A percentile compares a stretch with the other conserved stretches of the same genome.
phyloP scores from a whole-genome alignment of 1,284 basidiomycete species.

The Ceratobasidium sp. region DNA sequence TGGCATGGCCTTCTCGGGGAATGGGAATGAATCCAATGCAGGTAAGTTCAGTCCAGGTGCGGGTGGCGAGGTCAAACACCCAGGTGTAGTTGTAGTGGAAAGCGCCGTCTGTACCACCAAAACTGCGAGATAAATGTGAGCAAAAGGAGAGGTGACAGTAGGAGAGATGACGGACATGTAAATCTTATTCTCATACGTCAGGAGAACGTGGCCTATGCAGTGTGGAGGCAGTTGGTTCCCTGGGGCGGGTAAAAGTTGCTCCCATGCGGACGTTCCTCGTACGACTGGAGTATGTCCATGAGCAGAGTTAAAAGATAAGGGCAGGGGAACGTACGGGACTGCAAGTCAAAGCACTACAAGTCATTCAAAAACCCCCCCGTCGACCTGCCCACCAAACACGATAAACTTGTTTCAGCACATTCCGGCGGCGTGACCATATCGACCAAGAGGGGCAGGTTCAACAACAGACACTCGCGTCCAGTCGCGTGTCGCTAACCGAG shows the following conservation, averaged over 20 bases:
- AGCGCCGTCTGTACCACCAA: constrained; percentile 97
- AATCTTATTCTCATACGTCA: constrained; percentile 83
- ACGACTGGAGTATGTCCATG: constrained; percentile 63
- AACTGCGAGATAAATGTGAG: constrained; percentile 65
- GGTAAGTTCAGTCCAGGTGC: constrained; percentile 89
- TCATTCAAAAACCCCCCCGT: constrained; percentile 94
- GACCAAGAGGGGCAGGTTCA: constrained; percentile 83
- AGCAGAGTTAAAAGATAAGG: background rate
- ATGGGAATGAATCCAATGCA: constrained; percentile 99
- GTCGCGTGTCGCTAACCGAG: constrained; percentile 80
- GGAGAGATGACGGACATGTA: constrained; percentile 73
- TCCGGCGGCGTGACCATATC: constrained; percentile 96
- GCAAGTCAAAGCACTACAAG: constrained; percentile 96
- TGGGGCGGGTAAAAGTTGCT: constrained; percentile 75
- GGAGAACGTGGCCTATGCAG: constrained; percentile 93
- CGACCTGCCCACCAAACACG: constrained; percentile 98
- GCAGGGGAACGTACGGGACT: constrained; percentile 75
- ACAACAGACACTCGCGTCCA: constrained; percentile 91
- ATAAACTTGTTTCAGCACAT: constrained; percentile 95
- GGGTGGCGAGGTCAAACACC: constrained; percentile 89
- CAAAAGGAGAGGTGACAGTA: background rate
- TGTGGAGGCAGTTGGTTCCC: constrained; percentile 79
- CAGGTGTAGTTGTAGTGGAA: constrained; percentile 99
- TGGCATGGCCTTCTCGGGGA: constrained; percentile 96
- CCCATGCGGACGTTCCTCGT: constrained; percentile 74